These are phyloP conservation scores for Royoungia palumana DNA, from an alignment of 768 basidiomycete species.

Conservation along the genomic window DNA sequence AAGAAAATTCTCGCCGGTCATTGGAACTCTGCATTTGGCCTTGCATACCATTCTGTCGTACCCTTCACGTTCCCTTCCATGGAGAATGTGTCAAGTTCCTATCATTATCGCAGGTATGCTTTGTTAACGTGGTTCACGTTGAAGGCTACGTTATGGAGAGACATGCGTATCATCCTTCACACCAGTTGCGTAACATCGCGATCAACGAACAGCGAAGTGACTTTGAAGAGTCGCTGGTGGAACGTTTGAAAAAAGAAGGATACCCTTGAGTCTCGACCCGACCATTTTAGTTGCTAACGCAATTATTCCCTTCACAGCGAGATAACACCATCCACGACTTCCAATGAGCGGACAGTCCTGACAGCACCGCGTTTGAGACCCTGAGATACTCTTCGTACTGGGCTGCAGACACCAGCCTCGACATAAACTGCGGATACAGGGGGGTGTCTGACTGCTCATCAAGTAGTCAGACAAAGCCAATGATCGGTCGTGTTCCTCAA, in stretches of 20 bases:
- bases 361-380: too few species aligned
- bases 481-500: neutral
- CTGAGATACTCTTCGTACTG: neutral
- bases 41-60: conserved; percentile 1
- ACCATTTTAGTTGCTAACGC: too few species aligned
- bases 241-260: conserved; percentile 15
- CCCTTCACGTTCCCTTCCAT: conserved; percentile 8
- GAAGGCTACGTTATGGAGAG: neutral
- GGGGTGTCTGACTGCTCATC: conserved; percentile 11
- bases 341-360: too few species aligned
- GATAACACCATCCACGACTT: too few species aligned
- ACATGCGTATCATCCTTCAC: neutral
- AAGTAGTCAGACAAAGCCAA: conserved; percentile 3
- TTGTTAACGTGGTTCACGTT: conserved; percentile 10
- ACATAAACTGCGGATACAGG: conserved; percentile 1
- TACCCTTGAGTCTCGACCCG: too few species aligned
- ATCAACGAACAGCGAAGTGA: neutral
- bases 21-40: conserved; percentile 11
- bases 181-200: neutral
- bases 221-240: neutral
- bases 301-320: too few species aligned
- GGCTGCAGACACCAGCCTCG: neutral
- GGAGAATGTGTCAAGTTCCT: conserved; percentile 4
- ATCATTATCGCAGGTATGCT: conserved; percentile 7
- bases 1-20: conserved; percentile 3